Evolutionary conservation across 441 rosid species (phyloP).

Genomic region (Pelargonium exstipulatum): DNA sequence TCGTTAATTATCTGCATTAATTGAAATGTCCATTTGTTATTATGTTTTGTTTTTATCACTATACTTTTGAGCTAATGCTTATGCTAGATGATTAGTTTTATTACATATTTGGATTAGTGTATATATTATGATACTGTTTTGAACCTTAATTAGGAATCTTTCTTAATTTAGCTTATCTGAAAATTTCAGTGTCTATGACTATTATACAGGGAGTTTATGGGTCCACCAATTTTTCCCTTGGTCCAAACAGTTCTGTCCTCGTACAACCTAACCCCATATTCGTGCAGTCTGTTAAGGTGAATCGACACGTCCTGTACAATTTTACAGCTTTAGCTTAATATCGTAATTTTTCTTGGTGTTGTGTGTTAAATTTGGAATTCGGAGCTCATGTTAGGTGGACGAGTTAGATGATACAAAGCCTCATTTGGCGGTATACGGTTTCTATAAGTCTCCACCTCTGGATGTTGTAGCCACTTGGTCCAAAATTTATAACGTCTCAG

Average conservation of each 20-base stretch:
- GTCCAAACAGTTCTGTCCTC: slow-evolving; percentile 57
- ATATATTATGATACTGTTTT: background rate
- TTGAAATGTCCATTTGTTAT: background rate
- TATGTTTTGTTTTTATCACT: background rate
- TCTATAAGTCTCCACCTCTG: slow-evolving; percentile 51
- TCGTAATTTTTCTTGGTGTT: background rate
- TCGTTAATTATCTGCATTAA: background rate
- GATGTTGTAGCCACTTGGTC: slow-evolving; percentile 48
- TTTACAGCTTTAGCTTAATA: background rate
- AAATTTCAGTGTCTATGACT: slow-evolving; percentile 62
- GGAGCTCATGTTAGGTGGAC: slow-evolving; percentile 42
- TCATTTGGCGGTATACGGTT: slow-evolving; percentile 50
- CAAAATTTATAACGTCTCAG: slow-evolving; percentile 26
- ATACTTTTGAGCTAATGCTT: background rate
- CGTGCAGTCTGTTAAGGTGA: slow-evolving; percentile 73
- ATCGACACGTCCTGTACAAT: slow-evolving; percentile 8
- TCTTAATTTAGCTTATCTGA: background rate
- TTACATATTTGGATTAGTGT: background rate
- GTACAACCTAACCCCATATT: slow-evolving; percentile 56
- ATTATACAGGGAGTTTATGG: slow-evolving; percentile 60
- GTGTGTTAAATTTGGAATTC: slow-evolving; percentile 12
- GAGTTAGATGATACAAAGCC: slow-evolving; percentile 36
- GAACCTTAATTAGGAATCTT: background rate
- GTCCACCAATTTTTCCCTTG: slow-evolving; percentile 39
- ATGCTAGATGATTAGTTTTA: background rate